Percentiles rank a stretch among this genome's conserved stretches.
These are phyloP conservation scores for Endocalyx cinctus DNA, from an alignment of 2,329 filamentous ascomycete genomes.

Conservation along the genomic window DNA sequence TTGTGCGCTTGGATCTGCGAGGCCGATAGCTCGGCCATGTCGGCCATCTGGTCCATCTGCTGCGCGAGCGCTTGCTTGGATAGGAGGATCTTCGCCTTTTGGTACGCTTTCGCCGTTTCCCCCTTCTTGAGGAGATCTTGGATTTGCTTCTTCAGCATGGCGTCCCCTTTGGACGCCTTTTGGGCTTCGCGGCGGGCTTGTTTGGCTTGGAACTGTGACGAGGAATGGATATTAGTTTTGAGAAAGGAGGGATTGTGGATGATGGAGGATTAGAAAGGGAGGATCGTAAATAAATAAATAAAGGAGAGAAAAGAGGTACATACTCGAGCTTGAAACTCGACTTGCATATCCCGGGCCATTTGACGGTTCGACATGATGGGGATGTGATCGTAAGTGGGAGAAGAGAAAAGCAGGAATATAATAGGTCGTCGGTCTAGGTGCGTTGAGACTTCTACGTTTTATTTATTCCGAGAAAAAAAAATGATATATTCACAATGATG, in stretches of 20 bases:
- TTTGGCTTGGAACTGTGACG: slow-evolving; percentile 52
- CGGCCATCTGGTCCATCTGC: slow-evolving; percentile 61
- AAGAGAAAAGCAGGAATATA: too few relatives aligned
- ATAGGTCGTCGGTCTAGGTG: too few relatives aligned
- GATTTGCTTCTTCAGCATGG: slow-evolving; percentile 58
- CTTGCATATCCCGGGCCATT: slow-evolving; percentile 55
- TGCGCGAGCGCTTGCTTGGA: slow-evolving; percentile 58
- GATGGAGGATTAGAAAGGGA: slow-evolving; percentile 2
- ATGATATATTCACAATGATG: too few relatives aligned
- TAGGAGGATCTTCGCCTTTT: slow-evolving; percentile 59
- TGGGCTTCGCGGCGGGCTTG: slow-evolving; percentile 57
- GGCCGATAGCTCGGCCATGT: slow-evolving; percentile 57
- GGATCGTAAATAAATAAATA: too few relatives aligned
- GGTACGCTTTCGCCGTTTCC: slow-evolving; percentile 59
- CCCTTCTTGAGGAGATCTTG: slow-evolving; percentile 59
- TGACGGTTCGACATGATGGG: slow-evolving; percentile 54
- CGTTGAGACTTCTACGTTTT: too few relatives aligned
- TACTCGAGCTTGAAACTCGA: slow-evolving; percentile 58
- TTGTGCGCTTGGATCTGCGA: slow-evolving; percentile 62
- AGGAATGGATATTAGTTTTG: slow-evolving; percentile 5
- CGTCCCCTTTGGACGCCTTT: slow-evolving; percentile 58
- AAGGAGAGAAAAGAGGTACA: slow-evolving; percentile 9
- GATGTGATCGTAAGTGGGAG: too few relatives aligned
- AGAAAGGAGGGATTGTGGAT: neutral
- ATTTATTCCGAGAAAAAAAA: too few relatives aligned